These are phyloP conservation scores for Lactarius sanguifluus DNA, from an alignment of 768 basidiomycete genomes.

Conservation along the genomic window DNA sequence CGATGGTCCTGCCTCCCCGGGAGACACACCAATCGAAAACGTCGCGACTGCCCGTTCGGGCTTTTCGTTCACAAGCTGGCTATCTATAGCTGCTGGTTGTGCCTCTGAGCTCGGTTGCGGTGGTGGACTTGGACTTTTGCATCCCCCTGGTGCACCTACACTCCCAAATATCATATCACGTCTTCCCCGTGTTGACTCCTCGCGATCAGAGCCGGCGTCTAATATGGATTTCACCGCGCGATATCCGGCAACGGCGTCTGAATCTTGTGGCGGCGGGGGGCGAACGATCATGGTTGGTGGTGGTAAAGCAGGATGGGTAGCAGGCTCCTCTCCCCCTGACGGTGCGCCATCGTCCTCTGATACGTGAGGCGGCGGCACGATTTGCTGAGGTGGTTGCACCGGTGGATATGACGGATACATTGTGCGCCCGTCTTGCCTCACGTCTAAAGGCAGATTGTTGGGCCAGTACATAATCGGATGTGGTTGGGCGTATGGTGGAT, in stretches of 20 bases:
- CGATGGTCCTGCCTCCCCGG: constrained; percentile 37
- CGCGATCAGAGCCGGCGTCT: background rate
- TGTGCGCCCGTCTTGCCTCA: constrained; percentile 13
- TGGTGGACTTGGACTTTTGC: constrained; percentile 33
- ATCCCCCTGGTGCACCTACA: constrained; percentile 20
- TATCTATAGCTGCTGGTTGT: constrained; percentile 3
- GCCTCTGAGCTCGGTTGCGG: constrained; percentile 16
- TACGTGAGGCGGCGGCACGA: constrained; percentile 4
- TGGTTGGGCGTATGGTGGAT: constrained; percentile 21
- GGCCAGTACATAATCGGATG: constrained; percentile 45
- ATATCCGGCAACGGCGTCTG: constrained; percentile 40
- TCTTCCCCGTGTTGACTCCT: constrained; percentile 17
- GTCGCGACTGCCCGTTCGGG: constrained; percentile 37
- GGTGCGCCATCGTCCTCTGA: constrained; percentile 11
- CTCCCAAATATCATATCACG: constrained; percentile 29
- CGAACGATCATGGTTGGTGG: constrained; percentile 37
- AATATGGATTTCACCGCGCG: constrained; percentile 33
- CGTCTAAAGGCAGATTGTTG: constrained; percentile 26
- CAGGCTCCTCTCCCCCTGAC: constrained; percentile 15
- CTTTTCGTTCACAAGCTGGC: constrained; percentile 19
- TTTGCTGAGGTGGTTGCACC: constrained; percentile 19
- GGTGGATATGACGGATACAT: constrained; percentile 25
- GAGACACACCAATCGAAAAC: constrained; percentile 49
- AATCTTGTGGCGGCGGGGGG: constrained; percentile 38
- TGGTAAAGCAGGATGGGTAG: constrained; percentile 29